A percentile compares a stretch with the other conserved stretches of the same genome.
Evolutionary conservation across 2,329 filamentous ascomycete species (phyloP).

Genomic region (Cercospora zeae-maydis): DNA sequence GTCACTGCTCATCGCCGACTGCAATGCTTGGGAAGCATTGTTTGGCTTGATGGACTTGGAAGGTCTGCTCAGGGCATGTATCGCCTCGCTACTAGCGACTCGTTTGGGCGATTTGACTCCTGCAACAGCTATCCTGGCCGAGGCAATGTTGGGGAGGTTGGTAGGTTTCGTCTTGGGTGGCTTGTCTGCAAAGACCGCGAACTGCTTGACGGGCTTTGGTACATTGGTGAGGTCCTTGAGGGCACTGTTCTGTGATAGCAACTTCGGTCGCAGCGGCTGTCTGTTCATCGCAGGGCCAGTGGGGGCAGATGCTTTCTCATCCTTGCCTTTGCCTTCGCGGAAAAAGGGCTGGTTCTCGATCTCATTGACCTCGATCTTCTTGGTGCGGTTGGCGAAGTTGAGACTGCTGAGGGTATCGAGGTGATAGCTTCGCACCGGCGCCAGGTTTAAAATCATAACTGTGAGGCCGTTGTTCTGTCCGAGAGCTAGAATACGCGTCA

Average conservation of each 20-base stretch:
- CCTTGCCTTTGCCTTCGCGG: conserved; percentile 35
- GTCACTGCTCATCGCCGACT: conserved; percentile 49
- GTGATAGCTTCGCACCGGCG: conserved; percentile 87
- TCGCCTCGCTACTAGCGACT: conserved; percentile 42
- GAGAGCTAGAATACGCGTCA: conserved; percentile 88
- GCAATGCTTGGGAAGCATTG: conserved; percentile 26
- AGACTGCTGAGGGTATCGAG: conserved; percentile 89
- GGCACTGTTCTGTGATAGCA: conserved; percentile 67
- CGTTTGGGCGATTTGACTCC: conserved; percentile 39
- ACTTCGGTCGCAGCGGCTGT: conserved; percentile 75
- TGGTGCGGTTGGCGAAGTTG: conserved; percentile 91
- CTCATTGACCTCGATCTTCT: conserved; percentile 92
- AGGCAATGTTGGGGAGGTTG: conserved; percentile 28
- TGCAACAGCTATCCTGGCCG: conserved; percentile 16
- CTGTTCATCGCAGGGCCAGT: conserved; percentile 48
- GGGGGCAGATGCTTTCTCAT: conserved; percentile 35
- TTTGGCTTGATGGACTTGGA: conserved; percentile 39
- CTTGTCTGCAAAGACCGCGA: conserved; percentile 81
- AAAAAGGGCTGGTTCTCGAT: conserved; percentile 94
- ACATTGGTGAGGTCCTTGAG: conserved; percentile 49
- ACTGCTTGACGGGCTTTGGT: conserved; percentile 74
- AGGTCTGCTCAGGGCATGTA: conserved; percentile 38
- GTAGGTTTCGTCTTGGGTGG: conserved; percentile 44
- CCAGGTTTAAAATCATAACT: conserved; percentile 93
- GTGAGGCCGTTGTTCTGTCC: conserved; percentile 95